These are phyloP conservation scores for Phialocephala sp. DNA, from an alignment of 2,329 filamentous ascomycete species.

Conservation along the genomic window DNA sequence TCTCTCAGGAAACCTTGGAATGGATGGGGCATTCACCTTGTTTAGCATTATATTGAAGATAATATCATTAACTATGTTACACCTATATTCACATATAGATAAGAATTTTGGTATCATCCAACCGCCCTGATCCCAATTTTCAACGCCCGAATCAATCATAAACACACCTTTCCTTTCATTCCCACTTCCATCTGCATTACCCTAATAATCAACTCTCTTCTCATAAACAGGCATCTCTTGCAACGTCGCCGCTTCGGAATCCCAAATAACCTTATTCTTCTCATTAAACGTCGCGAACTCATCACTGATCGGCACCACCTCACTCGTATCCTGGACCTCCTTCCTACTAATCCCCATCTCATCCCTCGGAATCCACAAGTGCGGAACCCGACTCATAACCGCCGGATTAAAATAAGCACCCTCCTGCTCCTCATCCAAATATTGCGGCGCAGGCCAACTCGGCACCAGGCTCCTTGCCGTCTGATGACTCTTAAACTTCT, in stretches of 20 bases:
- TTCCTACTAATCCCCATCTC: slow-evolving; percentile 74
- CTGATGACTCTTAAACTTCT: slow-evolving; percentile 75
- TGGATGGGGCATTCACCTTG: no score
- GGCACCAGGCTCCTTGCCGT: slow-evolving; percentile 72
- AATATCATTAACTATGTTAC: slow-evolving; percentile 1
- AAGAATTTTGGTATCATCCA: slow-evolving; percentile 6
- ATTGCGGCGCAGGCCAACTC: slow-evolving; percentile 56
- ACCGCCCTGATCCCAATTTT: neutral
- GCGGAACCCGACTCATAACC: slow-evolving; percentile 63
- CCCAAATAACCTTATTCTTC: slow-evolving; percentile 68
- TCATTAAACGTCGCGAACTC: slow-evolving; percentile 73
- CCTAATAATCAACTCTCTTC: slow-evolving; percentile 39
- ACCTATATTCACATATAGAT: neutral
- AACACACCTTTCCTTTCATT: neutral
- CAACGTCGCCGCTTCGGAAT: slow-evolving; percentile 49
- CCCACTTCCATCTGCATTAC: neutral
- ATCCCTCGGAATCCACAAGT: slow-evolving; percentile 84
- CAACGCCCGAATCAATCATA: neutral
- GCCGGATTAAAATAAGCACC: slow-evolving; percentile 77
- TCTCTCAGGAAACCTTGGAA: no score
- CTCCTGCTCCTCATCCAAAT: slow-evolving; percentile 64
- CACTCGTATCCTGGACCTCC: slow-evolving; percentile 73
- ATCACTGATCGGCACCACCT: slow-evolving; percentile 79
- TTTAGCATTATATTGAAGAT: neutral
- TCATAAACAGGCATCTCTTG: slow-evolving; percentile 36